Evolutionary conservation across 345 rosid species (phyloP), one percentile per base, ranked within the genome.

Genomic region (Combretum micranthum): DNA sequence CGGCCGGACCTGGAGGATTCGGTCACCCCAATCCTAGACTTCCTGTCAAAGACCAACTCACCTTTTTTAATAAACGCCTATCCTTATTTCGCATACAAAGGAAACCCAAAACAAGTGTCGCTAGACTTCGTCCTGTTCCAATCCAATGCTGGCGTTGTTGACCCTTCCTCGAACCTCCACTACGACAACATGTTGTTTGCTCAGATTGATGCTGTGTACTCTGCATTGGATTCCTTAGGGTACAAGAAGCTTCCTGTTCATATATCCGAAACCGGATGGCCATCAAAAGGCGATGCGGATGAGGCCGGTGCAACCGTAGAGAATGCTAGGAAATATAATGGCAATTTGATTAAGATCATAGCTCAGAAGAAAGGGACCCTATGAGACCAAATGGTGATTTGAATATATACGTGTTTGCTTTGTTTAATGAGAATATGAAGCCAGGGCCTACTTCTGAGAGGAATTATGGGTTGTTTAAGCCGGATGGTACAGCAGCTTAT

Each of bases 231-330:
- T 25, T 59, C 83, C 20, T 22, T 72, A 26, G 99, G 97, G 6
- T 87, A 71, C 61, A 82, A 77, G 73, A 78, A 85, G 12, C 64
- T 90, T 2, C 71, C 65, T 1, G 69, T 94, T 20, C 82, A 83
- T 55, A 83, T 94, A 59, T 94, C 97, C 49, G 99, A 94, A 69
- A 94, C 97, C 0, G 99, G 99, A 20, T 94, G 99, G 99, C 99
- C 99, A 13, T 90, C 99, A 0, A 87, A 79, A 59, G 99, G 99
- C 17, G 99, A 90, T 46, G 80, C 23, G 13, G 87, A 90, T 15
- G 99, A 94, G 69, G 62, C 72, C 0, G 99, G 99, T 7, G 97
- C 97, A 0, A 77, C 92, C 3, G 67, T 53, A 11, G 97, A 94
- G 16, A 87, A 94, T 44, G 99, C 97, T 0, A 83, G 79, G 83